These are phyloP conservation scores for Epichloe amarillans DNA, from an alignment of 2,329 filamentous ascomycete species.

Conservation along the genomic window DNA sequence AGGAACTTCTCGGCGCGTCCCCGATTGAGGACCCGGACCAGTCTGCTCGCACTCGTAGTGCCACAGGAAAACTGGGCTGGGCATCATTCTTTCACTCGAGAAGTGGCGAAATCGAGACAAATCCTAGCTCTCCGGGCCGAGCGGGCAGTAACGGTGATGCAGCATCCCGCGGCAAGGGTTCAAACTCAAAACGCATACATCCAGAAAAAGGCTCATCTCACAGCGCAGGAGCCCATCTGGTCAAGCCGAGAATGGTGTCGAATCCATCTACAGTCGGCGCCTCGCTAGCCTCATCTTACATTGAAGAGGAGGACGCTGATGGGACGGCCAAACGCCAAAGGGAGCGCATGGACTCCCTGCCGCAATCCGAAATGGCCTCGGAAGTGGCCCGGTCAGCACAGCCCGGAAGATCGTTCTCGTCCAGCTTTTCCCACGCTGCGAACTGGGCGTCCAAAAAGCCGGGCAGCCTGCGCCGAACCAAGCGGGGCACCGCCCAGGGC, in stretches of 20 bases:
- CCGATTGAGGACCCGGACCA: constrained; percentile 11
- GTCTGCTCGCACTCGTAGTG: constrained; percentile 3
- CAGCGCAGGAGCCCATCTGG: constrained; percentile 17
- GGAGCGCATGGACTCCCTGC: constrained; percentile 10
- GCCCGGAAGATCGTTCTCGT: constrained; percentile 41
- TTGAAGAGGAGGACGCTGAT: constrained; percentile 11
- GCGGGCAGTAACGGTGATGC: constrained; percentile 12
- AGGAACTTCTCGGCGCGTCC: constrained; percentile 16
- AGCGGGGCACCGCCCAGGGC: constrained; percentile 31
- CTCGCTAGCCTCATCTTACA: constrained; percentile 12
- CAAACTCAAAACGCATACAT: constrained; percentile 16
- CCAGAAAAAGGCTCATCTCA: constrained; percentile 11
- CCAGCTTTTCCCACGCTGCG: constrained; percentile 43
- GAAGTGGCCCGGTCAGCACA: constrained; percentile 27
- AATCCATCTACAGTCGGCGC: constrained; percentile 10
- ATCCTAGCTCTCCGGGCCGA: constrained; percentile 11
- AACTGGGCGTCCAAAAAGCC: constrained; percentile 41
- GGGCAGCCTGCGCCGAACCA: constrained; percentile 42
- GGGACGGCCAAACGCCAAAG: constrained; percentile 6
- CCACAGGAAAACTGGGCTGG: constrained; percentile 23
- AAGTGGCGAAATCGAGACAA: constrained; percentile 16
- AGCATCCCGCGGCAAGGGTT: constrained; percentile 12
- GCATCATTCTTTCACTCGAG: constrained; percentile 43
- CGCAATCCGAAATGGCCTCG: constrained; percentile 14
- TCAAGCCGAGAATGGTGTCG: constrained; percentile 25